Evolutionary conservation across 345 rosid species (phyloP), one percentile per base, ranked within the genome.

Genomic region (Pistacia vera): DNA sequence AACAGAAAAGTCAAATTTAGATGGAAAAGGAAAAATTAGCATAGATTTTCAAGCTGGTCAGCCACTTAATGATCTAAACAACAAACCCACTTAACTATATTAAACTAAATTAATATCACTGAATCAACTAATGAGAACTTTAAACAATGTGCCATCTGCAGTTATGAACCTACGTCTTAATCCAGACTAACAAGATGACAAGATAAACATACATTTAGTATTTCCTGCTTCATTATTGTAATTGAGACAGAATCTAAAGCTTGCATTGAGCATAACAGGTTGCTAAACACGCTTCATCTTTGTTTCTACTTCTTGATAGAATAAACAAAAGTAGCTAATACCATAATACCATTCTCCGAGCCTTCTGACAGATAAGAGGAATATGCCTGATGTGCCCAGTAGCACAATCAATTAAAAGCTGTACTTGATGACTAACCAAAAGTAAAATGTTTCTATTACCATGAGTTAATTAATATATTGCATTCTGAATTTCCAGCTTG

Each of bases 351-450:
- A 54, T 52, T 35, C 35, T 63, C n/a, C 51, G 2, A 64, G 63
- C 36, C 61, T 51, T 63, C 77, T 63, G 38, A 54, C 54, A 36
- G 77, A 36, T 74, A 62, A 48, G 22, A 20, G 20, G n/a, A 35
- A 46, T 61, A 55, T 11, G 18, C 62, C 38, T 63, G 22, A 11
- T 13, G 33, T n/a, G 62, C 46, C 16, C 28, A 8, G 7, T 62
- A 16, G 49, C 22, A n/a, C 66, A 46, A 44, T 57, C 52, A 18
- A 25, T 63, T 5, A 16, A 63, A 63, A 30, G 36, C 36, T 22
- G 25, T 22, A 22, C 25, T 22, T 22, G 25, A 22, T 22, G 25
- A 46, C 59, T 46, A 18, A 54, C 48, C 62, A 54, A 35, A 25
- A 36, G 30, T 6, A 73, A 63, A 49, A n/a, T 30, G 8, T 49